Evolutionary conservation across 2,329 filamentous ascomycete species (phyloP).

Genomic region (Aspergillus floridensis): DNA sequence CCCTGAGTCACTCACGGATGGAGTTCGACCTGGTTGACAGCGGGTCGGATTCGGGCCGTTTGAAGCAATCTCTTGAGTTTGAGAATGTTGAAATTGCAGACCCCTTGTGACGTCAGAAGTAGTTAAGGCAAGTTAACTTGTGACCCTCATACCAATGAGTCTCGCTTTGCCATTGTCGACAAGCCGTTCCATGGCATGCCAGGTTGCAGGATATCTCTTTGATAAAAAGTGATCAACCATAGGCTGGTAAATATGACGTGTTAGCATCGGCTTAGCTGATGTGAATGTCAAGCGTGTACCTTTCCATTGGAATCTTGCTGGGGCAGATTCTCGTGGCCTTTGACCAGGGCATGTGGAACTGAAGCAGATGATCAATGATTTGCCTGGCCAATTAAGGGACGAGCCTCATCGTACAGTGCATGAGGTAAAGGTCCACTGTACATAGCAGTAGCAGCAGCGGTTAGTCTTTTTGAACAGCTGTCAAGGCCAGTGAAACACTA

Average conservation of each 20-base stretch:
- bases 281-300: neutral
- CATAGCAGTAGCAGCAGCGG: neutral
- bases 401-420: neutral
- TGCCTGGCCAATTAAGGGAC: neutral
- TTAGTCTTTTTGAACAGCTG: neutral
- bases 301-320: neutral
- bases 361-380: neutral
- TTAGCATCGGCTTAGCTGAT: neutral
- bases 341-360: neutral
- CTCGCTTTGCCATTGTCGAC: conserved; percentile 2
- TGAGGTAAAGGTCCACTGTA: neutral
- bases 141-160: neutral
- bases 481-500: neutral
- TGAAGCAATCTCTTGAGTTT: neutral
- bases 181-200: neutral
- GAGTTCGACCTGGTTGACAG: conserved; percentile 1
- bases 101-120: neutral
- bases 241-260: neutral
- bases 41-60: neutral
- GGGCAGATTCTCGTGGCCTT: neutral
- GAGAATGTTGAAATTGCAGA: neutral
- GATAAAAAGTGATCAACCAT: neutral
- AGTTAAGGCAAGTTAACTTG: neutral
- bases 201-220: neutral
- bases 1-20: neutral